These are phyloP conservation scores for Allium cepa DNA, from an alignment of 106 monocot genomes.

Conservation along the genomic window DNA sequence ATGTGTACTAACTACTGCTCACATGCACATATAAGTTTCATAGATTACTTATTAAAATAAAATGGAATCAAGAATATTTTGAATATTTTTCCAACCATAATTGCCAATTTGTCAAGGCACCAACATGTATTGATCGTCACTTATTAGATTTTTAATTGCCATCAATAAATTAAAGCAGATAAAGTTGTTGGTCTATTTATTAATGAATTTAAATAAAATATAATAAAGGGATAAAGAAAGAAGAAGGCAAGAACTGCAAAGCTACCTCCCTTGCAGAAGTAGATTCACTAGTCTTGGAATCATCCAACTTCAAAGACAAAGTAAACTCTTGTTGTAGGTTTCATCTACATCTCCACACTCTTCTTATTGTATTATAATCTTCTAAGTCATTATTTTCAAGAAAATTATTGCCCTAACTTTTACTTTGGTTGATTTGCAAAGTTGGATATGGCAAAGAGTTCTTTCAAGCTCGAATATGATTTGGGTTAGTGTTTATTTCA, in stretches of 20 bases:
- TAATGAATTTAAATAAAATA: not conserved
- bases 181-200: not conserved
- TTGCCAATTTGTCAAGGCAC: no score
- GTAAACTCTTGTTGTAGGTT: not conserved
- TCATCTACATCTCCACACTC: not conserved
- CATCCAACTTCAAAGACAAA: not conserved
- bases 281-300: not conserved
- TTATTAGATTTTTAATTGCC: no score
- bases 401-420: no score
- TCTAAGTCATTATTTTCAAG: no score
- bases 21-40: no score
- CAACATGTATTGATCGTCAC: no score
- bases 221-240: not conserved
- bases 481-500: conserved; percentile 24
- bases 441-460: conserved; percentile 38
- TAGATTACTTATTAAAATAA: no score
- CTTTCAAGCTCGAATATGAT: conserved; percentile 50
- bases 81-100: no score
- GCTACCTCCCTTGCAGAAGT: not conserved
- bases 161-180: no score
- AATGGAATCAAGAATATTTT: no score
- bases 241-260: conserved; percentile 1
- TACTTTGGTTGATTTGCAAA: no score
- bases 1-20: no score
- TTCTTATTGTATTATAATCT: not conserved